Conservation (phyloP, 2,329 filamentous ascomycete genomes). For the Claviceps spartinae region DNA sequence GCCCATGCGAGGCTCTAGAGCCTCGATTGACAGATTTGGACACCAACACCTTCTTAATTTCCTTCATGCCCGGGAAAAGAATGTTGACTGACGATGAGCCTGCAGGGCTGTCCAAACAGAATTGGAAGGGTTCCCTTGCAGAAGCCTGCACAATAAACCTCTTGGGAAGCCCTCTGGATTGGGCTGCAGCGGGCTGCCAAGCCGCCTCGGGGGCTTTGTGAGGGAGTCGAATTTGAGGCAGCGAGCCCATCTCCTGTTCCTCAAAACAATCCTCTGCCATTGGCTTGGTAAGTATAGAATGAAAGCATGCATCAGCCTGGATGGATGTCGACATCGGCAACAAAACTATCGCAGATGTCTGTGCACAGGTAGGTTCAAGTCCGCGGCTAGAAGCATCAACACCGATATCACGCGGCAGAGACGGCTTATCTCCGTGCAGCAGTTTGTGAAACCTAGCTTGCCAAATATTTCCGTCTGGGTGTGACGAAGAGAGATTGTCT, state of each 20-base stretch:
- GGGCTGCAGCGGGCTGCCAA: constrained; percentile 45
- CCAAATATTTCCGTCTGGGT: constrained; percentile 41
- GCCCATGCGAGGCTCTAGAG: constrained; percentile 12
- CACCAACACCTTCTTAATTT: constrained; percentile 24
- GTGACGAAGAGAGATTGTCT: constrained; percentile 9
- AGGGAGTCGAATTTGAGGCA: constrained; percentile 59
- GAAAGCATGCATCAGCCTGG: constrained; percentile 23
- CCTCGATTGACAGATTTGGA: constrained; percentile 21
- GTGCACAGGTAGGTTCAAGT: constrained; percentile 39
- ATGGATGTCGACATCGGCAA: constrained; percentile 30
- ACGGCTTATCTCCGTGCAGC: constrained; percentile 53
- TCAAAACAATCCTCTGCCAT: constrained; percentile 72
- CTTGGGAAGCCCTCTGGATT: constrained; percentile 39
- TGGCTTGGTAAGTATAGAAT: constrained; percentile 44
- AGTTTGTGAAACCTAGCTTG: constrained; percentile 75
- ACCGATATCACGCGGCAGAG: constrained; percentile 43
- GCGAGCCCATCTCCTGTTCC: constrained; percentile 65
- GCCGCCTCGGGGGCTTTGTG: constrained; percentile 45
- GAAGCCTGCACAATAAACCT: constrained; percentile 31
- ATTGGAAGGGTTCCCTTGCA: constrained; percentile 22
- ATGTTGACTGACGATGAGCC: constrained; percentile 25
- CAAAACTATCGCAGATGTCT: constrained; percentile 54
- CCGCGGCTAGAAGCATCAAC: constrained; percentile 56
- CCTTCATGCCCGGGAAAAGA: constrained; percentile 27
- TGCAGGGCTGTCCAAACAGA: constrained; percentile 19